phyloP scores from a whole-genome alignment of 352 stramenopile species.

The Phytophthora idaei region DNA sequence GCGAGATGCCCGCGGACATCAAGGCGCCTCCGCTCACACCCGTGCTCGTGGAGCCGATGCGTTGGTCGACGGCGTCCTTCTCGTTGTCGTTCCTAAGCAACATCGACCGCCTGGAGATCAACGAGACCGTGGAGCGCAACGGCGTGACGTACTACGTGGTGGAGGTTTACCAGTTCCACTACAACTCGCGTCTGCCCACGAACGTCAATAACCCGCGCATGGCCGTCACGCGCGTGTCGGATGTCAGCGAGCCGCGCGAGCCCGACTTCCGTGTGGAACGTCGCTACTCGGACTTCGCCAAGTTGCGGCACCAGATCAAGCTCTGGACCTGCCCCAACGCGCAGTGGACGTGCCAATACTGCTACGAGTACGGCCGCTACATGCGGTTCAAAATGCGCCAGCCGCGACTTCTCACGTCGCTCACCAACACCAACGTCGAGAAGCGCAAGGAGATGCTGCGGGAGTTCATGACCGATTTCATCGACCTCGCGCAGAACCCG shows the following conservation, averaged over 20 bases:
- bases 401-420: conserved; percentile 49
- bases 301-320: conserved; percentile 51
- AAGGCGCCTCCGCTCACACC: conserved; percentile 45
- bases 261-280: conserved; percentile 62
- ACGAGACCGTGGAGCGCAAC: conserved; percentile 44
- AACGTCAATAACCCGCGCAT: conserved; percentile 51
- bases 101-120: conserved; percentile 63
- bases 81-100: conserved; percentile 54
- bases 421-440: conserved; percentile 36
- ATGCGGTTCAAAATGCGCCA: conserved; percentile 58
- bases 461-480: conserved; percentile 58
- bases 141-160: conserved; percentile 62
- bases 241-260: conserved; percentile 22
- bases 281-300: conserved; percentile 70
- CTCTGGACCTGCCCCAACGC: conserved; percentile 50
- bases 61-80: conserved; percentile 34
- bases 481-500: conserved; percentile 49
- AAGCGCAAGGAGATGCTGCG: conserved; percentile 59
- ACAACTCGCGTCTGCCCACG: conserved; percentile 51
- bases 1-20: conserved; percentile 26
- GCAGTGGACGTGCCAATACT: conserved; percentile 63
- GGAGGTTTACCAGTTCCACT: conserved; percentile 60
- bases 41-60: conserved; percentile 47
- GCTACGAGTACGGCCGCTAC: conserved; percentile 60
- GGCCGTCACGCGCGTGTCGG: conserved; percentile 29